Conservation (phyloP, 2,329 filamentous ascomycete genomes). For the Passalora sequoiae region DNA sequence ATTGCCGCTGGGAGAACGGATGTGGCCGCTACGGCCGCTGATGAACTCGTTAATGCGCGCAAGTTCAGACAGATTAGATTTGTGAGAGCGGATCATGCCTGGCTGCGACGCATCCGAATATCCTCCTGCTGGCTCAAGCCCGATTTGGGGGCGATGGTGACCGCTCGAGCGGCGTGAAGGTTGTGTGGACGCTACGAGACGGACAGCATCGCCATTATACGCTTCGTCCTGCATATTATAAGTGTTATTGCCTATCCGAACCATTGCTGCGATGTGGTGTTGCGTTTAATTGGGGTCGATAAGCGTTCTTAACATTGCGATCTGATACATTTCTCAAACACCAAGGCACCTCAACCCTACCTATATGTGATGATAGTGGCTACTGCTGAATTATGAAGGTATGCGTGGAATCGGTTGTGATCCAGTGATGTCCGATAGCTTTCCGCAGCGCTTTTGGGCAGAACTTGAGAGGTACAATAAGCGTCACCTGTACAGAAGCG, state of each 20-base stretch:
- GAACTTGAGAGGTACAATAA: too few species aligned
- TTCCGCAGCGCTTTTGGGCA: too few species aligned
- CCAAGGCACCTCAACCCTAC: not conserved
- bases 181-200: too few species aligned
- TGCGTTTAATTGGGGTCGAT: not conserved
- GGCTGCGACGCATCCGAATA: conserved; percentile 17
- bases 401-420: too few species aligned
- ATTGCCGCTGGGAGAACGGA: conserved; percentile 32
- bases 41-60: conserved; percentile 27
- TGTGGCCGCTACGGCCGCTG: conserved; percentile 12
- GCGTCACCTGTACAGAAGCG: too few species aligned
- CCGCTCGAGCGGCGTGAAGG: too few species aligned
- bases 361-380: too few species aligned
- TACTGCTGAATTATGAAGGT: too few species aligned
- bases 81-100: conserved; percentile 15
- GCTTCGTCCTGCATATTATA: not conserved
- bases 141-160: too few species aligned
- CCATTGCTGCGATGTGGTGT: too few species aligned
- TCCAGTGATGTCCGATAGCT: too few species aligned
- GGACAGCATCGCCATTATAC: not conserved
- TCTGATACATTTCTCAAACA: not conserved
- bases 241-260: not conserved
- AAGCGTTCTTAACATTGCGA: not conserved
- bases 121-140: conserved; percentile 16
- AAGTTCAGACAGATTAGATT: conserved; percentile 25